Base-by-base conservation (phyloP, 2,329 filamentous ascomycete genomes). In the Phyllosticta citrichinensis region DNA sequence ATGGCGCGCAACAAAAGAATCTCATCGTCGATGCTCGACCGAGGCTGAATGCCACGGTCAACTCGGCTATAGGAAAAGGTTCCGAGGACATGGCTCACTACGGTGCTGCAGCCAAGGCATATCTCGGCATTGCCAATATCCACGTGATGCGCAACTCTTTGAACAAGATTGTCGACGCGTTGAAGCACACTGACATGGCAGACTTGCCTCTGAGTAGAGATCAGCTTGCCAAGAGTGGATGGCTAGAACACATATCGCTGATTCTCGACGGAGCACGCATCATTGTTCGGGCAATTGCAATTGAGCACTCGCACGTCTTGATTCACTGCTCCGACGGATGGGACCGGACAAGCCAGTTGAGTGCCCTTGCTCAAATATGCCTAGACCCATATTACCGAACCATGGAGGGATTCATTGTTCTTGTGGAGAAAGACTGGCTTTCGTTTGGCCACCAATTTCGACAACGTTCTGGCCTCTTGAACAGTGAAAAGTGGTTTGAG, bases 51-150 rank as follows among this genome's bases (percentile, higher is more conserved):
- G 94, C 94, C 20, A 86, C 92, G 66, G 91, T 91, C 6, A 97
- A 97, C 83, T 92, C 97, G 72, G 89, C 92, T 3, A 86, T 93
- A 65, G 94, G 94, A 6, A 86, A 92, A 72, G 94, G 94, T 2
- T 96, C 93, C 0, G 94, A 99, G 74, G 96, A 97, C 69, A 97
- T 97, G 89, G 90, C 96, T 65, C 88, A 96, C 74, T 99, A 99
- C 77, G 90, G 88, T 64, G 93, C 92, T 68, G 91, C 91, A 17
- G 87, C 87, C 62, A 96, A 97, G 74, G 87, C 88, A 30, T 99
- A 95, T 70, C 82, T 99, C 61, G 94, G 90, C 64, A 99, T 99
- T 69, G 93, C 95, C 73, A 99, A 99, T 71, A 97, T 99, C 63
- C 94, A 99, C 70, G 91, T 97, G 64, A 99, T 99, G 94, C 84